Evolutionary conservation across 192 early-diverging fungal genomes (phyloP).

Genomic region (Linnemannia elongata): DNA sequence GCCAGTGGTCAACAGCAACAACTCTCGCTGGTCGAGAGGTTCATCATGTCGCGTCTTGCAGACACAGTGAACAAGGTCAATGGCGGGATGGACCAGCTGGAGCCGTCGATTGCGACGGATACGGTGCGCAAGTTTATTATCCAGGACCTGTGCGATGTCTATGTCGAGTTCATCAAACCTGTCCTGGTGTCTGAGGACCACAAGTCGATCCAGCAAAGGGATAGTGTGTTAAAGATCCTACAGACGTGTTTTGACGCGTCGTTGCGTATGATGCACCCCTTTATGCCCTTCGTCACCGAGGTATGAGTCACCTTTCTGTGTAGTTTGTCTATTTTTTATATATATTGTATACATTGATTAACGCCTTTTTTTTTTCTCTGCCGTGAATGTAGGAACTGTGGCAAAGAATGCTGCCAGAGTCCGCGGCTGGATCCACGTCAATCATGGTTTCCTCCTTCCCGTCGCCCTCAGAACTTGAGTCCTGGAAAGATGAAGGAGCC

Average conservation of each 20-base stretch:
- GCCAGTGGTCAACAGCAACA: neutral
- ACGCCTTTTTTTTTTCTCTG: neutral
- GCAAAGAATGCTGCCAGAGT: slow-evolving; percentile 56
- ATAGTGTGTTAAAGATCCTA: slow-evolving; percentile 64
- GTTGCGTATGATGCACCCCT: slow-evolving; percentile 90
- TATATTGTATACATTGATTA: neutral
- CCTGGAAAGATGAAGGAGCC: slow-evolving; percentile 56
- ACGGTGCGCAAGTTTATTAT: slow-evolving; percentile 90
- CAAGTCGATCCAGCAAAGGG: slow-evolving; percentile 66
- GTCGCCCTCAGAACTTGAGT: slow-evolving; percentile 31
- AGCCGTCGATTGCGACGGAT: slow-evolving; percentile 84
- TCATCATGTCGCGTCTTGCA: slow-evolving; percentile 87
- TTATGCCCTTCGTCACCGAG: slow-evolving; percentile 99
- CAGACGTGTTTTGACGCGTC: slow-evolving; percentile 83
- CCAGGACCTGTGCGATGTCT: slow-evolving; percentile 95
- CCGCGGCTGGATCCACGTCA: slow-evolving; percentile 28
- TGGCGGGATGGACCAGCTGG: slow-evolving; percentile 73
- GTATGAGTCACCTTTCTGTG: slow-evolving; percentile 54
- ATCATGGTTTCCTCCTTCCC: slow-evolving; percentile 68
- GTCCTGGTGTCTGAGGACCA: slow-evolving; percentile 74
- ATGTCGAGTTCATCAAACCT: slow-evolving; percentile 90
- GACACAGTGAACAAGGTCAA: slow-evolving; percentile 77
- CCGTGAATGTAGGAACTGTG: slow-evolving; percentile 64
- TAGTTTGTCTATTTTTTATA: neutral
- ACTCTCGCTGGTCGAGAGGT: slow-evolving; percentile 83